These are phyloP conservation scores for Candida coleopterorum DNA, from an alignment of 805 yeast species.

Conservation along the genomic window DNA sequence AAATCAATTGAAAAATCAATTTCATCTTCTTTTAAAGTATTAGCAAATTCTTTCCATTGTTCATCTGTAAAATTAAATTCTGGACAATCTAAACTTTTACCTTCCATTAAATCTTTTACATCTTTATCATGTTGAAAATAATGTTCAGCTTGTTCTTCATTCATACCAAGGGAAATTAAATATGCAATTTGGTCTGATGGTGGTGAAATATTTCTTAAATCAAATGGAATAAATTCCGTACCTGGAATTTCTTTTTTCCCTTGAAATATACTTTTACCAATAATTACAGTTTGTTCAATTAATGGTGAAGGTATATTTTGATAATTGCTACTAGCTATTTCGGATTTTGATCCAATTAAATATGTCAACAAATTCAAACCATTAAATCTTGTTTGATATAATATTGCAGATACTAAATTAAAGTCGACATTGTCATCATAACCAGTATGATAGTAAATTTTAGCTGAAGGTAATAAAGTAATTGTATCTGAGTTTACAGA, in stretches of 20 bases:
- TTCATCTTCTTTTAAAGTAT: conserved; percentile 9
- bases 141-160: conserved; percentile 21
- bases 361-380: conserved; percentile 35
- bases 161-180: conserved; percentile 19
- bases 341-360: conserved; percentile 21
- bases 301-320: conserved; percentile 31
- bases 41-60: conserved; percentile 14
- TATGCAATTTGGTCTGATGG: conserved; percentile 26
- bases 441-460: conserved; percentile 17
- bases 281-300: conserved; percentile 41
- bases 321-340: conserved; percentile 10
- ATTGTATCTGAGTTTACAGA: conserved; percentile 33
- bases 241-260: conserved; percentile 30
- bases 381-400: conserved; percentile 38
- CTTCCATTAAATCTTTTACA: conserved; percentile 11
- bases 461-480: conserved; percentile 37
- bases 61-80: conserved; percentile 13
- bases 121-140: conserved; percentile 21
- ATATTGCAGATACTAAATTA: conserved; percentile 20
- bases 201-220: conserved; percentile 35
- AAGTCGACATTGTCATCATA: conserved; percentile 14
- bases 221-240: conserved; percentile 30
- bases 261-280: conserved; percentile 40
- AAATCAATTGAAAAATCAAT: conserved; percentile 9
- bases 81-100: conserved; percentile 12